Conservation (phyloP, 345 rosid species). For the Linum tenue region DNA sequence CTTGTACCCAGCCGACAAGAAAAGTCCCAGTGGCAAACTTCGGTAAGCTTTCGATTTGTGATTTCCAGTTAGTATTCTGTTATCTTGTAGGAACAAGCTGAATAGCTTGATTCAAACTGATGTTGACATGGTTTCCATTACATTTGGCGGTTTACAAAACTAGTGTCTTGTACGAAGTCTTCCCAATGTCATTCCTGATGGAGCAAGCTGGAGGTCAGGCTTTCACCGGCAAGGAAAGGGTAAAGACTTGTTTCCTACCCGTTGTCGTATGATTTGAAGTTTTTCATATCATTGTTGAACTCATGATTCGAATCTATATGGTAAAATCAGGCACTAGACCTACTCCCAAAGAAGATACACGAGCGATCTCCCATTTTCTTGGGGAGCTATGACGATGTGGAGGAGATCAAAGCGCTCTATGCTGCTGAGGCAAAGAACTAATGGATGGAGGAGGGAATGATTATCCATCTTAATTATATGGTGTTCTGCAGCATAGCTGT, state of each 20-base stretch:
- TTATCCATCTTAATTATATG: too few species aligned
- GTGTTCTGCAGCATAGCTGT: too few species aligned
- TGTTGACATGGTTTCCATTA: neutral
- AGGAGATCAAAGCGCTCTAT: conserved; percentile 78
- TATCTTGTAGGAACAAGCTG: too few species aligned
- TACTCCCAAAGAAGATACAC: conserved; percentile 67
- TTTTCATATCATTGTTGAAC: too few species aligned
- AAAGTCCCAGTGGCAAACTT: conserved; percentile 82
- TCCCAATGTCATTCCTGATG: conserved; percentile 94
- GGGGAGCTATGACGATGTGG: conserved; percentile 89
- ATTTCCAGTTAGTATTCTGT: neutral
- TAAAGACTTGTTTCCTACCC: conserved; percentile 13
- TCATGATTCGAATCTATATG: neutral
- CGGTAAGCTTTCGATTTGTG: conserved; percentile 42
- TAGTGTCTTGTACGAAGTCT: conserved; percentile 92
- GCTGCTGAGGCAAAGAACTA: conserved; percentile 38
- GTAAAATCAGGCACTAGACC: conserved; percentile 61
- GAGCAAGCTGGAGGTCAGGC: conserved; percentile 98
- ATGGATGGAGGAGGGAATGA: neutral
- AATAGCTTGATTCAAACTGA: too few species aligned
- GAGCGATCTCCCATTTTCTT: conserved; percentile 89
- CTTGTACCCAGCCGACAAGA: conserved; percentile 95
- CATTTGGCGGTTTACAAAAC: conserved; percentile 7
- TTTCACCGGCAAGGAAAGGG: conserved; percentile 82
- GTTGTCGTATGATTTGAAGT: too few species aligned